Base-by-base conservation (phyloP, 1,284 basidiomycete genomes). In the Microbotryum intermedium region DNA sequence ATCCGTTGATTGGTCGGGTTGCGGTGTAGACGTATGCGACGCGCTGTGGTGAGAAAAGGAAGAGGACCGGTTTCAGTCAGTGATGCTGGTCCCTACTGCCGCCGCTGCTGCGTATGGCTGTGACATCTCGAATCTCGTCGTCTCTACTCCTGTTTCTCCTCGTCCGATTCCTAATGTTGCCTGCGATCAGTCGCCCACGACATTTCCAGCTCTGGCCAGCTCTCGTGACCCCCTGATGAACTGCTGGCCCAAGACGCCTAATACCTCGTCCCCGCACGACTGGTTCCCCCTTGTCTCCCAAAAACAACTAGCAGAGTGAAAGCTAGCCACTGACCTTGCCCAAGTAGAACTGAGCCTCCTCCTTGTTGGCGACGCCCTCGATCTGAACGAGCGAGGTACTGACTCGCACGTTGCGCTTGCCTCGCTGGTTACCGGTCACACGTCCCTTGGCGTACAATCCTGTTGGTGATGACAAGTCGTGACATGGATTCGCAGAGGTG, bases 341-440 rank as follows among this genome's bases (percentile, higher is more conserved):
- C 67, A 97, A 84, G 83, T 98, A 98, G 79, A 92, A 94, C 77
- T 93, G 62, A 56, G 93, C 90, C 73, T 95, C 92, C 80, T 95
- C 85, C 79, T 91, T 89, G 73, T 80, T 86, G 72, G 85, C 84
- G 61, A 97, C 93, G 76, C 94, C 94, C 81, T 98, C 94, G 76
- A 98, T 91, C 80, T 94, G 90, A 75, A 98, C 79, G 73, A 98
- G 85, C 62, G 91, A 90, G 69, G 92, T 95, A 82, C 94, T 94
- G 75, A 91, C 91, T 75, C 86, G 83, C 68, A 87, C 83, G 83
- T 95, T 97, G 77, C 90, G 87, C 83, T 97, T 97, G 72, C 89
- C 91, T 72, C 95, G 90, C 82, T 97, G 94, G 88, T 95, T 90
- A 72, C 92, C 90, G 75, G 97, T 83, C 75, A 98, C 86, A 75